Evolutionary conservation across 164 flowering plant genomes (phyloP), one percentile per base, ranked within the genome.

Genomic region (Piper betle): DNA sequence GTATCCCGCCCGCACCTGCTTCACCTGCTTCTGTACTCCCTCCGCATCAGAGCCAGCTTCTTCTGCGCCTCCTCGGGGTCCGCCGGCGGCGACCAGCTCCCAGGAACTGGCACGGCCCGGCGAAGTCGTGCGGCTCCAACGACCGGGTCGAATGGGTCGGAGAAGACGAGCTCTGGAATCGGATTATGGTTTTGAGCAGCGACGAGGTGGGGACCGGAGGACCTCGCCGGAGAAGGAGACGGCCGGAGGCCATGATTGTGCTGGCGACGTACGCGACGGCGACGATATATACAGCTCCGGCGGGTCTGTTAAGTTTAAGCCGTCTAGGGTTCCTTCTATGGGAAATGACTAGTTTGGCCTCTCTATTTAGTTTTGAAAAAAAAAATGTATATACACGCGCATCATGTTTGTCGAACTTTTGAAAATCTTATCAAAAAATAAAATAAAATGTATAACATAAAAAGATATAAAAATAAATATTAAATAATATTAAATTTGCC

Each of bases 11-110:
- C 97, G 78, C 15, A 78, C 37, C 69, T 75, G 74, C 73, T 75
- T 83, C 40, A 89, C 79, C 69, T 84, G 77, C 72, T 80, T 80
- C 12, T 84, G 65, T 84, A 90, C 42, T 83, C 82, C 15, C 87
- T 78, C 33, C 91, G 71, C 38, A 90, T 72, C 17, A 42, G 62
- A 2, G 73, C 79, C 0, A 90, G 75, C 66, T 68, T 75, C 53
- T 73, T 75, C 66, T 79, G 70, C 20, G 97, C 97, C 52, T 83
- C 91, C 62, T 71, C 74, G 2, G 92, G 97, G 63, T 76, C 64
- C 39, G 60, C 72, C 4, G 90, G 75, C 0, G 78, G 57, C n/a
- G 69, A 59, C 97, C 97, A 90, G 65, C 88, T 82, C 40, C 83
- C 17, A 90, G 15, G 74, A 74, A 85, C 25, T 75, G 57, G 62